Evolutionary conservation across 345 rosid species (phyloP), one percentile per base, ranked within the genome.

Genomic region (Dipteronia dyeriana): DNA sequence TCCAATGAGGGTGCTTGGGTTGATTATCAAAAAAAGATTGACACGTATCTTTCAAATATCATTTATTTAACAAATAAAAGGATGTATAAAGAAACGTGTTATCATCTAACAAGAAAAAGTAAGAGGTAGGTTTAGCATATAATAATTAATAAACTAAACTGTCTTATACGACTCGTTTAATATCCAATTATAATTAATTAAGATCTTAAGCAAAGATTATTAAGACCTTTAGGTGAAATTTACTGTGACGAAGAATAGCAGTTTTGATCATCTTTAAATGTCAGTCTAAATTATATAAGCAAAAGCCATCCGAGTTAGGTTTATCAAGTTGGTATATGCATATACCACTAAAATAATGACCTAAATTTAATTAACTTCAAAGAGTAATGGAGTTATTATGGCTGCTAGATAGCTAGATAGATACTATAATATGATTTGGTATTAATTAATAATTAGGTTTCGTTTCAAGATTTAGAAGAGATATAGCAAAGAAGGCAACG

Each of bases 221-320:
- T 31, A 31, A 0, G 76, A 65, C 67, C 47, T 39, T 71, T 78
- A 65, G 76, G 81, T 78, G 53, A 11, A 71, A 43, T 13, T 29
- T 61, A 68, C 63, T 31, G 41, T 70, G 19, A 16, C 7, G 53
- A 38, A 56, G 72, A 78, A 72, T 19, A 41, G 45, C 31, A 54
- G 71, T 64, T 78, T 78, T 78, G 56, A 69, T 31, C 9, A 29
- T 68, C 12, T 22, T 2, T 41, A 41, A 41, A 29, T 66, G 43
- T 23, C 7, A 45, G 53, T n/a, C 17, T 34, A 61, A 68, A 14
- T 5, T 8, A 7, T 20, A 2, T 12, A 53, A 22, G 23, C 26
- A 38, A 64, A 64, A 64, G 49, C 62, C 56, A 53, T 57, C 31
- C 11, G 16, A 13, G 54, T 34, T 39, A 12, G 47, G 59, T 41